These are phyloP conservation scores for Stentor roeselii DNA, from an alignment of 73 alveolate genomes.

Conservation along the genomic window DNA sequence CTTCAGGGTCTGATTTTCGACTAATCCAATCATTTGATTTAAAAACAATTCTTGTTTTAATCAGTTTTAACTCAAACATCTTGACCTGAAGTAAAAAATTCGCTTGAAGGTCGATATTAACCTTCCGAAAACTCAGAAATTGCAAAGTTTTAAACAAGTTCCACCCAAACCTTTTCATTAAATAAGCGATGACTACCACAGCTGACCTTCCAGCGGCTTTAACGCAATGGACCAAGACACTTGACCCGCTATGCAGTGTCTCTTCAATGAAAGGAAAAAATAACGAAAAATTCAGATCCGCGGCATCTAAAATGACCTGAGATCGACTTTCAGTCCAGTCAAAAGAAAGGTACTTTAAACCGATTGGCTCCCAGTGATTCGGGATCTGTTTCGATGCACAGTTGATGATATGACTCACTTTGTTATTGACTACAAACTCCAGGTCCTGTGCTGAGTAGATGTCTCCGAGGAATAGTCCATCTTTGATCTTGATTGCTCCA, in stretches of 20 bases:
- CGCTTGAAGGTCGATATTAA: conserved; percentile 70
- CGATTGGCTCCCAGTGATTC: conserved; percentile 91
- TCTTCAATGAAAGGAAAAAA: conserved; percentile 91
- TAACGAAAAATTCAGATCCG: conserved; percentile 86
- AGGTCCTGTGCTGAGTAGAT: conserved; percentile 76
- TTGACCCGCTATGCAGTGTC: conserved; percentile 86
- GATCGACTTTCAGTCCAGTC: conserved; percentile 89
- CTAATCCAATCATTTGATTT: too few relatives aligned
- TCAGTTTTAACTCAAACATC: conserved; percentile 63
- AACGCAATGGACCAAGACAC: conserved; percentile 93
- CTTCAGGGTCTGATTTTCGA: too few relatives aligned
- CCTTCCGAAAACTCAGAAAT: conserved; percentile 75
- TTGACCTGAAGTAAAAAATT: conserved; percentile 59
- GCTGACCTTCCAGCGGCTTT: conserved; percentile 93
- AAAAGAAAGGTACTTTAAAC: conserved; percentile 85
- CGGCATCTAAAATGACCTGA: conserved; percentile 82
- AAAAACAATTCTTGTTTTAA: too few relatives aligned
- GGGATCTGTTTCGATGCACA: conserved; percentile 50
- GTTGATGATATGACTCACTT: conserved; percentile 75
- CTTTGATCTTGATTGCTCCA: conserved; percentile 74
- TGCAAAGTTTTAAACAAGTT: conserved; percentile 73
- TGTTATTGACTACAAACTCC: conserved; percentile 71
- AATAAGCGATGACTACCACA: conserved; percentile 86
- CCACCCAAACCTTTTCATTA: conserved; percentile 92
- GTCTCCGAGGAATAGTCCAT: conserved; percentile 86